phyloP scores from a whole-genome alignment of 2,329 filamentous ascomycete genomes.

The Colletotrichum tamarilloi region DNA sequence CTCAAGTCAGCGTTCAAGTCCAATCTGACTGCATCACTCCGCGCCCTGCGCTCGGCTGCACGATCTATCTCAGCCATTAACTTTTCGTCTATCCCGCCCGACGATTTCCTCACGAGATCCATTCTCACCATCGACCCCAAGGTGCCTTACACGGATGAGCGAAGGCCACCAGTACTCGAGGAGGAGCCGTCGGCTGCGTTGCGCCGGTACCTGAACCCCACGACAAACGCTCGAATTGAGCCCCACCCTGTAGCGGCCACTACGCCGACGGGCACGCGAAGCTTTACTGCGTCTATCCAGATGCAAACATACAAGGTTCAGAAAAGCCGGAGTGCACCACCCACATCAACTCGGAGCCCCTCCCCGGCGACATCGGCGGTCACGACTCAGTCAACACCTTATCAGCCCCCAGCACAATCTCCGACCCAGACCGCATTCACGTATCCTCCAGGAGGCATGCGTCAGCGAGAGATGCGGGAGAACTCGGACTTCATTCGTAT shows the following conservation, averaged over 20 bases:
- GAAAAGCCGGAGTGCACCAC: constrained; percentile 54
- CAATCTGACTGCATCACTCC: constrained; percentile 74
- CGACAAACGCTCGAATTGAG: constrained; percentile 61
- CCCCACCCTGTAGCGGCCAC: constrained; percentile 46
- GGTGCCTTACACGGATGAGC: constrained; percentile 75
- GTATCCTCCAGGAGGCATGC: constrained; percentile 58
- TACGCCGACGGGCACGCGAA: constrained; percentile 42
- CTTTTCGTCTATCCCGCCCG: constrained; percentile 71
- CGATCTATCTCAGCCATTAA: constrained; percentile 72
- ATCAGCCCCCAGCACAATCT: constrained; percentile 45
- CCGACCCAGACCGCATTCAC: constrained; percentile 45
- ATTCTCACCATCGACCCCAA: constrained; percentile 75
- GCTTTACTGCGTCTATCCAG: constrained; percentile 75
- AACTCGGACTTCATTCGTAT: constrained; percentile 78
- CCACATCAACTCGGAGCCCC: constrained; percentile 44
- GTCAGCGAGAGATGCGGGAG: constrained; percentile 76
- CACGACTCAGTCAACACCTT: constrained; percentile 44
- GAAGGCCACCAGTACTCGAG: constrained; percentile 69
- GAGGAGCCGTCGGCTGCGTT: constrained; percentile 75
- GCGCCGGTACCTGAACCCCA: constrained; percentile 75
- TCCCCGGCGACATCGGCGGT: constrained; percentile 46
- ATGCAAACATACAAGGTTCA: constrained; percentile 77
- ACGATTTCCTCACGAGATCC: constrained; percentile 75
- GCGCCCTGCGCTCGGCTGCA: constrained; percentile 72
- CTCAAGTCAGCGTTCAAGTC: constrained; percentile 73